These are phyloP conservation scores for Kluyveromyces dobzhanskii DNA, from an alignment of 805 yeast genomes.

Conservation along the genomic window DNA sequence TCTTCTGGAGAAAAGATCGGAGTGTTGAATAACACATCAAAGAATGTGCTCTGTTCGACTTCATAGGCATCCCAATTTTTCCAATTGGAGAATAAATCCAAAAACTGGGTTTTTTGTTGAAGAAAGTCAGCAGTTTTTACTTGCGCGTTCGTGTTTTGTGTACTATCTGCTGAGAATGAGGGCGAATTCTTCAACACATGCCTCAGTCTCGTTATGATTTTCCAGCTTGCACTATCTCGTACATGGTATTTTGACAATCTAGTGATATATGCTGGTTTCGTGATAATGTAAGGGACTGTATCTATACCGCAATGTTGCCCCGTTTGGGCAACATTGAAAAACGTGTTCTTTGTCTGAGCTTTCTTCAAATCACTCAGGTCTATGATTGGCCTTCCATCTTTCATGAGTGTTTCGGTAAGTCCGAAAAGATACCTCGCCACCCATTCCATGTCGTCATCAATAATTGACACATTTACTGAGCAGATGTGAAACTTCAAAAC, in stretches of 20 bases:
- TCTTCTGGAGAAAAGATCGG: neutral
- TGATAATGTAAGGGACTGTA: slow-evolving; percentile 83
- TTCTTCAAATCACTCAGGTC: neutral
- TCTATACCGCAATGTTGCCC: slow-evolving; percentile 46
- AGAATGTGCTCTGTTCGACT: slow-evolving; percentile 20
- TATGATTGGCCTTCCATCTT: no score
- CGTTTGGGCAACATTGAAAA: slow-evolving; percentile 39
- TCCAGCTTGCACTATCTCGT: slow-evolving; percentile 81
- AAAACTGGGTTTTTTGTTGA: slow-evolving; percentile 1
- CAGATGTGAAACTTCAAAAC: neutral
- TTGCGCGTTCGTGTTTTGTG: no score
- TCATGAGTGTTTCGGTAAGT: neutral
- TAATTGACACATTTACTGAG: neutral
- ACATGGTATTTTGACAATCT: slow-evolving; percentile 67
- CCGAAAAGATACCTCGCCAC: slow-evolving; percentile 12
- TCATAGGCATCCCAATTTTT: slow-evolving; percentile 84
- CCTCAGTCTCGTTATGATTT: slow-evolving; percentile 66
- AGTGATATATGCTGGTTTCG: slow-evolving; percentile 78
- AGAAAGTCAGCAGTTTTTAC: no score
- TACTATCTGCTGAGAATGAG: no score
- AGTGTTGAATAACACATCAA: neutral
- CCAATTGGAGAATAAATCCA: slow-evolving; percentile 64
- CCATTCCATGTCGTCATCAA: slow-evolving; percentile 23
- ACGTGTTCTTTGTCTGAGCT: slow-evolving; percentile 25
- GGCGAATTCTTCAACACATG: slow-evolving; percentile 38